Percentiles rank a stretch among this genome's conserved stretches.
These are phyloP conservation scores for Phytophthora lateralis DNA, from an alignment of 352 stramenopile species.

Conservation along the genomic window DNA sequence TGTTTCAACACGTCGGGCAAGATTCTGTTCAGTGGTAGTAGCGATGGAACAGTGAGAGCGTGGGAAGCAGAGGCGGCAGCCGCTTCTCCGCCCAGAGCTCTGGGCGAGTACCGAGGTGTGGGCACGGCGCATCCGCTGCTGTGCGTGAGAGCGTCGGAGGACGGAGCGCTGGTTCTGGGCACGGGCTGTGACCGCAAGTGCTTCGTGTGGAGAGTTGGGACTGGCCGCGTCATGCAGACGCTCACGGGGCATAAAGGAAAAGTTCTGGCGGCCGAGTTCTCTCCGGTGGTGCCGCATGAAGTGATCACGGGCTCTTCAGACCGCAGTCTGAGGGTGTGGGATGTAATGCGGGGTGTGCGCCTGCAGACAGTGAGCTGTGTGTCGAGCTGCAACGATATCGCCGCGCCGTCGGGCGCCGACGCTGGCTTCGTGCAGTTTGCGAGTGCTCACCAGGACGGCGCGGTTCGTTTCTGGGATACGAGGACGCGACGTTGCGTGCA, in stretches of 20 bases:
- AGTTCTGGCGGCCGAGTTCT: conserved; percentile 82
- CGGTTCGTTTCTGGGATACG: conserved; percentile 80
- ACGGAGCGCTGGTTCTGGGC: conserved; percentile 76
- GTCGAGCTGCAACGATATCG: conserved; percentile 85
- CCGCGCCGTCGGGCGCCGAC: conserved; percentile 37
- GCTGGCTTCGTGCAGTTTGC: conserved; percentile 65
- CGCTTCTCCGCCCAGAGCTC: conserved; percentile 21
- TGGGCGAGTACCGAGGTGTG: conserved; percentile 81
- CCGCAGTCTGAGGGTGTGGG: conserved; percentile 79
- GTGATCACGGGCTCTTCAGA: conserved; percentile 83
- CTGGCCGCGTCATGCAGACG: conserved; percentile 81
- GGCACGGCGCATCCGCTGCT: conserved; percentile 83
- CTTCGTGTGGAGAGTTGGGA: conserved; percentile 85
- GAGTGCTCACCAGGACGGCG: conserved; percentile 80
- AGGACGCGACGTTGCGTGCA: conserved; percentile 57
- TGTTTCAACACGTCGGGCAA: conserved; percentile 86
- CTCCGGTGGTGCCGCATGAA: conserved; percentile 52
- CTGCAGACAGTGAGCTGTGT: conserved; percentile 79
- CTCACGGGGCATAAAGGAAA: conserved; percentile 87
- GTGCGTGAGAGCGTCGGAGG: conserved; percentile 79
- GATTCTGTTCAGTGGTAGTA: conserved; percentile 83
- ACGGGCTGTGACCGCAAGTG: conserved; percentile 86
- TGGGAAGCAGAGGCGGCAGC: conserved; percentile 67
- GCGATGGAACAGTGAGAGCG: conserved; percentile 79
- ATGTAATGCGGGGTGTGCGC: conserved; percentile 64